Conservation (phyloP, 2,329 filamentous ascomycete genomes). For the Sporothrix variecibatus region DNA sequence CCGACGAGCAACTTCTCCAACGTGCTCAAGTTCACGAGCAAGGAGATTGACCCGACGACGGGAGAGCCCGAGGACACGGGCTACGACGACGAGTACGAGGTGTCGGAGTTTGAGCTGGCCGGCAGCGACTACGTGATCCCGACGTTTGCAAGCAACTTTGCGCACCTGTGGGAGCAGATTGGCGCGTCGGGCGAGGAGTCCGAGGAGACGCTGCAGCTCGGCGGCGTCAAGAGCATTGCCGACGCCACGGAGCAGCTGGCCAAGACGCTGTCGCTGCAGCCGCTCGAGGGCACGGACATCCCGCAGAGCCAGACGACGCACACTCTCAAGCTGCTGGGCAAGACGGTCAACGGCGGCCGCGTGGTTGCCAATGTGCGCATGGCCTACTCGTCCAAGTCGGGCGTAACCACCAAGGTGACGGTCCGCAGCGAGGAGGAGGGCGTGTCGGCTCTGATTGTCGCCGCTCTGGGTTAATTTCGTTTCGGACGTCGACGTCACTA, state of each 20-base stretch:
- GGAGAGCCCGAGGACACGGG: constrained; percentile 86
- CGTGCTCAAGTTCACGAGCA: constrained; percentile 92
- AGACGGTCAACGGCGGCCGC: constrained; percentile 86
- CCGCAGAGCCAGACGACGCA: constrained; percentile 86
- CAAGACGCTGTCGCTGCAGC: constrained; percentile 84
- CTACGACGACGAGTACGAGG: constrained; percentile 97
- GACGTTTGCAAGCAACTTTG: constrained; percentile 91
- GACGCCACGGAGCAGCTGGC: constrained; percentile 91
- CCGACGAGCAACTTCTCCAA: constrained; percentile 85
- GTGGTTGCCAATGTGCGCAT: constrained; percentile 88
- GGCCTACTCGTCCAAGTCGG: constrained; percentile 89
- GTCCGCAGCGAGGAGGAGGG: constrained; percentile 91
- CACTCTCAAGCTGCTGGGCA: constrained; percentile 92
- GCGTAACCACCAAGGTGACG: constrained; percentile 93
- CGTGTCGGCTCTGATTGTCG: constrained; percentile 80
- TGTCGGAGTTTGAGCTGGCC: constrained; percentile 86
- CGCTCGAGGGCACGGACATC: constrained; percentile 91
- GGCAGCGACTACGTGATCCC: constrained; percentile 94
- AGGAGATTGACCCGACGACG: constrained; percentile 96
- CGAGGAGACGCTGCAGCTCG: constrained; percentile 86
- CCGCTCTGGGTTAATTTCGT: constrained; percentile 71
- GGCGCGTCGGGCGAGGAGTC: constrained; percentile 86
- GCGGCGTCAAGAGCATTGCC: constrained; percentile 86
- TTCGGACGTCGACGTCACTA: background rate
- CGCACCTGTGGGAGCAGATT: constrained; percentile 92